These are phyloP conservation scores for Mortierella hygrophila DNA, from an alignment of 192 early-diverging fungal genomes.

Conservation along the genomic window DNA sequence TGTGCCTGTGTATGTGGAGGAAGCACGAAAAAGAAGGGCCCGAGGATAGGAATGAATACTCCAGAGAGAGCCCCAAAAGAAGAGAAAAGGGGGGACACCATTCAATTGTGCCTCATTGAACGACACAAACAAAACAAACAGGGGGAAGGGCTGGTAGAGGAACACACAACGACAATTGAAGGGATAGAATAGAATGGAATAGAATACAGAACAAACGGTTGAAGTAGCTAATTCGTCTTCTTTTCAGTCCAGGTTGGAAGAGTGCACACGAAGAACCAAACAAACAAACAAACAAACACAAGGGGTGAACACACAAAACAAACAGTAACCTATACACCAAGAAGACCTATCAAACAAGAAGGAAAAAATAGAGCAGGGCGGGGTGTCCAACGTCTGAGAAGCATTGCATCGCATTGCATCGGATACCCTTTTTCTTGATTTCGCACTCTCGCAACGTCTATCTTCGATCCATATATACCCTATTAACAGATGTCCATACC, in stretches of 20 bases:
- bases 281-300: background rate
- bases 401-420: background rate
- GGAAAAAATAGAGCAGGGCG: background rate
- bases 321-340: background rate
- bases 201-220: background rate
- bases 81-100: background rate
- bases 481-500: conserved; percentile 16
- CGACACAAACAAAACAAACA: background rate
- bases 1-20: background rate
- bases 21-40: background rate
- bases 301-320: background rate
- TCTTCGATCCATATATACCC: conserved; percentile 9
- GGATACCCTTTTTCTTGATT: background rate
- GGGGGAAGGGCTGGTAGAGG: background rate
- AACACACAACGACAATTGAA: background rate
- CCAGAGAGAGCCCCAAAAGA: background rate
- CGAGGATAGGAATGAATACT: background rate
- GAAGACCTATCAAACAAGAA: background rate
- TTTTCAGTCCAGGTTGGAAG: background rate
- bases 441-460: background rate
- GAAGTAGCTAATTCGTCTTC: background rate
- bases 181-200: background rate
- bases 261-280: background rate
- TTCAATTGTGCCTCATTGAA: background rate
- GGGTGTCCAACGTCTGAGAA: conserved; percentile 6